Percentiles rank a stretch among this genome's conserved stretches.
Conservation (phyloP, 371 early-diverging fungal species). For the Mortierella sp. region DNA sequence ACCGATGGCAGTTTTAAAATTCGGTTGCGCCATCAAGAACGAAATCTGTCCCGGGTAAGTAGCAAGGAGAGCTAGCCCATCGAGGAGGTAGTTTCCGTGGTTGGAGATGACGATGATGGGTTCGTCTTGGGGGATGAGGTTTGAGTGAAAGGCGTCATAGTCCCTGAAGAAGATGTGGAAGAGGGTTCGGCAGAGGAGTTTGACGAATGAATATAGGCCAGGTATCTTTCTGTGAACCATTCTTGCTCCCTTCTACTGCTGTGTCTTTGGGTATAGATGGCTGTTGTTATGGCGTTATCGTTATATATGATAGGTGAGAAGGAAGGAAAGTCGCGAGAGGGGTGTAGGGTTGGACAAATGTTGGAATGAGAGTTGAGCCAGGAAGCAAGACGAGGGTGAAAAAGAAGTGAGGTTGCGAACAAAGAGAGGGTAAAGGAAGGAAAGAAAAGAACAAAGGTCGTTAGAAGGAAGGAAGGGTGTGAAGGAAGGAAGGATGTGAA, state of each 20-base stretch:
- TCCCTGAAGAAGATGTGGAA: conserved; percentile 56
- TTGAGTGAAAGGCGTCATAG: conserved; percentile 48
- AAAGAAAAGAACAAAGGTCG: background rate
- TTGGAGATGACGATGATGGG: conserved; percentile 54
- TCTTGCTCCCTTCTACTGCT: background rate
- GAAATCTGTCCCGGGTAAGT: conserved; percentile 59
- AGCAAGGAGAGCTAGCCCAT: conserved; percentile 55
- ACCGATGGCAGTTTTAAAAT: conserved; percentile 58
- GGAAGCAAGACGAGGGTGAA: background rate
- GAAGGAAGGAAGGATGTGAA: background rate
- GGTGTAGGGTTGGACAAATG: no score
- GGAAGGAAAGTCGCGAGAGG: background rate
- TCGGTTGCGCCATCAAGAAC: conserved; percentile 60
- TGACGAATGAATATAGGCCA: conserved; percentile 50
- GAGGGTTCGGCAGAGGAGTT: conserved; percentile 51
- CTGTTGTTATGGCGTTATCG: background rate
- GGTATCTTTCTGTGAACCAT: conserved; percentile 43
- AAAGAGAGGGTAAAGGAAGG: background rate
- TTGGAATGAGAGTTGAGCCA: background rate
- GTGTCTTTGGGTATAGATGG: background rate
- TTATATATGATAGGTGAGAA: background rate
- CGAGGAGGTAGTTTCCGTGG: conserved; percentile 62
- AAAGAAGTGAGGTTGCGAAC: background rate
- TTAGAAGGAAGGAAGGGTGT: background rate
- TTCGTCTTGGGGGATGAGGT: conserved; percentile 37